Percentiles rank a stretch among this genome's conserved stretches.
Evolutionary conservation across 306 rosid genomes (phyloP).

Genomic region (Vicia sativa): DNA sequence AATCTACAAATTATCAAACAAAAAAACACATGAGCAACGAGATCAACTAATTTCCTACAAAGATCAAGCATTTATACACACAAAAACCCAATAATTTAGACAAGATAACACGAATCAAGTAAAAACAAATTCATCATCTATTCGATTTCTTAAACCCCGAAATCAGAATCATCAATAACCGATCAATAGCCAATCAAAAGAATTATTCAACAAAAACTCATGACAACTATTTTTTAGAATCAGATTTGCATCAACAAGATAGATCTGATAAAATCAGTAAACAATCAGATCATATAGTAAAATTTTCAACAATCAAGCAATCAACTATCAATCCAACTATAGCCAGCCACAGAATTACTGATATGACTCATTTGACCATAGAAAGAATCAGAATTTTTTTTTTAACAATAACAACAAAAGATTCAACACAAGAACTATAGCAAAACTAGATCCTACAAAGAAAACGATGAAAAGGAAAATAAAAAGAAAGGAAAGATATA

Average conservation of each 20-base stretch:
- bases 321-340: conserved; percentile 22
- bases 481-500: neutral
- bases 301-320: neutral
- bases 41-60: conserved; percentile 23
- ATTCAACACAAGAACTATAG: neutral
- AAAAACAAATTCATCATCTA: neutral
- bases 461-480: neutral
- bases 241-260: neutral
- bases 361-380: conserved; percentile 1
- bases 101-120: conserved; percentile 3
- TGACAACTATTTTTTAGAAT: neutral
- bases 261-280: conserved; percentile 20
- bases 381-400: neutral
- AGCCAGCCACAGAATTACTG: neutral
- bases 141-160: conserved; percentile 9
- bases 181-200: neutral
- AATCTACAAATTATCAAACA: neutral
- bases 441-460: conserved; percentile 9
- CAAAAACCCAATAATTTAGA: neutral
- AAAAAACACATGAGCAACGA: neutral
- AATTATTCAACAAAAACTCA: conserved; percentile 11
- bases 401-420: too few species aligned
- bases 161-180: too few species aligned
- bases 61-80: conserved; percentile 1
- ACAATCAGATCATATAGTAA: conserved; percentile 35